Percentiles rank a stretch among this genome's conserved stretches.
phyloP scores from a whole-genome alignment of 139 green algal genomes.

The Coelastrella sp. region DNA sequence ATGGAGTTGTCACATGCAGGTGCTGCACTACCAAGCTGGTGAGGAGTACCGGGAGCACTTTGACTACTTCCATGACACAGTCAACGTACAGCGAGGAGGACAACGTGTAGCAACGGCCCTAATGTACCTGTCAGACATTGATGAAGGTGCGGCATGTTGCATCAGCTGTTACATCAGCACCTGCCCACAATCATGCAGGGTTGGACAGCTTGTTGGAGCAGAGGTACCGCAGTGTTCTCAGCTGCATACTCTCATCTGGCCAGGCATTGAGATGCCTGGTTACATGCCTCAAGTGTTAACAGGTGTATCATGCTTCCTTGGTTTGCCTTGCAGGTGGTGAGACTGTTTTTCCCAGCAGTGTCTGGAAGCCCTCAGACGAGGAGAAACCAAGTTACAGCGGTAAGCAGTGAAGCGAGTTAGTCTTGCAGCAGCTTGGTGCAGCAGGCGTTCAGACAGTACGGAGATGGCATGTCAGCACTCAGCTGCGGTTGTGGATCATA shows the following conservation, averaged over 20 bases:
- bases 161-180: not conserved
- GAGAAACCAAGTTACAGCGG: constrained; percentile 20
- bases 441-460: not conserved
- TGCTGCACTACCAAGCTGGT: constrained; percentile 42
- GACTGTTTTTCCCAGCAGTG: constrained; percentile 43
- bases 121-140: constrained; percentile 46
- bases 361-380: constrained; percentile 21
- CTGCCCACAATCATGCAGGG: too few relatives aligned
- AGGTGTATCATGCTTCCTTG: not conserved
- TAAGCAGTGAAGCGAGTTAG: not conserved
- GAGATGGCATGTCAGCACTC: too few relatives aligned
- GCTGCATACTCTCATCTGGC: too few relatives aligned
- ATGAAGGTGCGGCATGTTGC: constrained; percentile 25
- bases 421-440: not conserved
- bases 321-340: constrained; percentile 39
- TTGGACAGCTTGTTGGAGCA: too few relatives aligned
- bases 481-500: too few relatives aligned
- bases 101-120: constrained; percentile 42
- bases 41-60: constrained; percentile 40
- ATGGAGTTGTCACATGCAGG: not conserved
- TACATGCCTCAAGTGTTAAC: too few relatives aligned
- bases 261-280: too few relatives aligned
- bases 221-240: too few relatives aligned
- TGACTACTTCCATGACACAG: constrained; percentile 43
- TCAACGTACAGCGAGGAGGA: constrained; percentile 30